phyloP scores from a whole-genome alignment of 768 basidiomycete genomes.

The Albatrellus ellisii region DNA sequence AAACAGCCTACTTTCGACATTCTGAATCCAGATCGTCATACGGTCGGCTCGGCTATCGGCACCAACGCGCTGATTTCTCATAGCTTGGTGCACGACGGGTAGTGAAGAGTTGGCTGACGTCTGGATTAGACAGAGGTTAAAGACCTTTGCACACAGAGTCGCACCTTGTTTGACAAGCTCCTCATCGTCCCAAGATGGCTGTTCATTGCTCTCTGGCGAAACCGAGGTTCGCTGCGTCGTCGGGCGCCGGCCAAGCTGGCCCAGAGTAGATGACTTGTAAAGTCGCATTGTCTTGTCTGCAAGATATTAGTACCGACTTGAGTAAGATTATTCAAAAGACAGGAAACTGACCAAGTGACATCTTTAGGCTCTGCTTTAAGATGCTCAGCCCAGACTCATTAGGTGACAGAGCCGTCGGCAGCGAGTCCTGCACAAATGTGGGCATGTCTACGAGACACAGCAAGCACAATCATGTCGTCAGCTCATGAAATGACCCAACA shows the following conservation, averaged over 20 bases:
- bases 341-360: slow-evolving; percentile 46
- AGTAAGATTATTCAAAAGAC: background rate
- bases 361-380: slow-evolving; percentile 58
- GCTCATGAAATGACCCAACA: background rate
- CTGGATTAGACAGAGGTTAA: background rate
- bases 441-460: slow-evolving; percentile 12
- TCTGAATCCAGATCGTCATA: slow-evolving; percentile 73
- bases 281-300: slow-evolving; percentile 56
- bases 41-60: slow-evolving; percentile 47
- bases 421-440: slow-evolving; percentile 4
- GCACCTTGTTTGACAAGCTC: slow-evolving; percentile 30
- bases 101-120: slow-evolving; percentile 34
- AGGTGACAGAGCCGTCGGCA: slow-evolving; percentile 7
- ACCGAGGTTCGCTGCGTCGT: slow-evolving; percentile 25
- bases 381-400: slow-evolving; percentile 30
- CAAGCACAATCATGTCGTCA: background rate
- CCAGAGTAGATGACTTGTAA: slow-evolving; percentile 51
- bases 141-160: slow-evolving; percentile 3
- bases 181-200: slow-evolving; percentile 39
- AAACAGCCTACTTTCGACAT: slow-evolving; percentile 59
- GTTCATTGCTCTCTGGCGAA: slow-evolving; percentile 18
- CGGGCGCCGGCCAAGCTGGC: slow-evolving; percentile 20
- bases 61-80: slow-evolving; percentile 36
- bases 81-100: slow-evolving; percentile 39
- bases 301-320: background rate